Evolutionary conservation across 2,329 filamentous ascomycete species (phyloP).

Genomic region (Intubia oerlemansii): DNA sequence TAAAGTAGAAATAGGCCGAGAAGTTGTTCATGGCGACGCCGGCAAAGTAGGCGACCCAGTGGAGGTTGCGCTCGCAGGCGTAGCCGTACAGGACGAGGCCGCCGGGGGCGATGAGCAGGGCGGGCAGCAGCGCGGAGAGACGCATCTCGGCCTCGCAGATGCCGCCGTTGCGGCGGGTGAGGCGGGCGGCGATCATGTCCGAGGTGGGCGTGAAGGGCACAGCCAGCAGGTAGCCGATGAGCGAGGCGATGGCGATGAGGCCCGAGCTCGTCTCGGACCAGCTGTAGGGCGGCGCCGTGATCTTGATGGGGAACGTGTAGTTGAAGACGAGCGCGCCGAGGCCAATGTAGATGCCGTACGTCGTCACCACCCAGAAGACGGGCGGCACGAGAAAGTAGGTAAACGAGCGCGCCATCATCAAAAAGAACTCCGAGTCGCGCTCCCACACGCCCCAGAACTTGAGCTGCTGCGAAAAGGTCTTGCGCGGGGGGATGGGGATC

Average conservation of each 20-base stretch:
- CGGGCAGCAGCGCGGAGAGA: constrained; percentile 17
- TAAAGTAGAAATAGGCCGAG: constrained; percentile 31
- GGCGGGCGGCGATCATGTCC: constrained; percentile 20
- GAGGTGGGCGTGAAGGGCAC: constrained; percentile 21
- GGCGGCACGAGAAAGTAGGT: constrained; percentile 25
- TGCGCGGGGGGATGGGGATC: constrained; percentile 13
- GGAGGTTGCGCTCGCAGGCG: constrained; percentile 16
- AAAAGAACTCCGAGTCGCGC: constrained; percentile 20
- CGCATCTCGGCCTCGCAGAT: constrained; percentile 28
- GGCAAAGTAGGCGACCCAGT: constrained; percentile 25
- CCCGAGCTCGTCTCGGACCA: constrained; percentile 23
- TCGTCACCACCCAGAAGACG: constrained; percentile 26
- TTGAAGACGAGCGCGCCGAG: constrained; percentile 27
- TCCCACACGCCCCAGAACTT: constrained; percentile 21
- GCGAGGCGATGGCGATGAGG: constrained; percentile 20
- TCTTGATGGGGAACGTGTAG: constrained; percentile 25
- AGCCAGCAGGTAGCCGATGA: constrained; percentile 17
- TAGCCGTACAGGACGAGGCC: constrained; percentile 22
- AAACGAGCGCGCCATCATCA: constrained; percentile 22
- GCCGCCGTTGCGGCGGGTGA: constrained; percentile 21
- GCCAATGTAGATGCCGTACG: constrained; percentile 24
- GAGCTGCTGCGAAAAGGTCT: constrained; percentile 19
- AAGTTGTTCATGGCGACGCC: constrained; percentile 27
- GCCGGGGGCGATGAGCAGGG: constrained; percentile 17
- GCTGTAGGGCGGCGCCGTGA: constrained; percentile 21